phyloP scores from a whole-genome alignment of 176 grass and related monocot genomes.

The Rhynchospora tenuis region DNA sequence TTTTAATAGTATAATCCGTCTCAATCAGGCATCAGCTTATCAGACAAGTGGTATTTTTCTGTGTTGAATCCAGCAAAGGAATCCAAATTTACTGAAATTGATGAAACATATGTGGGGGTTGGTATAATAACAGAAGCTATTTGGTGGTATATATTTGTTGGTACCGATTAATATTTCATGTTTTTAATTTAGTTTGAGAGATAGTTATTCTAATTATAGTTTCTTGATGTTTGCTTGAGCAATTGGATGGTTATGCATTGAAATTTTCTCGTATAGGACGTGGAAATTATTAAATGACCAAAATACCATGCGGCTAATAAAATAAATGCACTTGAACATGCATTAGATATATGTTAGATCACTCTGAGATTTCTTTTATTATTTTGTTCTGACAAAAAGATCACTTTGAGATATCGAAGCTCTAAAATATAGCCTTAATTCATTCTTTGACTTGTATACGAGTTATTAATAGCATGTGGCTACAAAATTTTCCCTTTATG shows the following conservation, averaged over 20 bases:
- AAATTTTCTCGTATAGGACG: background rate
- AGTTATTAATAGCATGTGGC: background rate
- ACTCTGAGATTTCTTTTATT: slow-evolving; percentile 7
- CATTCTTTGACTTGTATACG: background rate
- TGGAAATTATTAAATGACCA: background rate
- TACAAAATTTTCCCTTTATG: background rate
- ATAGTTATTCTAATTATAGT: background rate
- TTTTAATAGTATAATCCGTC: background rate
- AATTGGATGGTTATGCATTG: background rate
- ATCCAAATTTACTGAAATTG: background rate
- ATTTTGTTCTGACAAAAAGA: slow-evolving; percentile 13
- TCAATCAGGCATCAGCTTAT: slow-evolving; percentile 9
- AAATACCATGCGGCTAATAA: background rate
- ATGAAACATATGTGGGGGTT: background rate
- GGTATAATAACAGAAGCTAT: background rate
- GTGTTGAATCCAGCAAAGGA: background rate
- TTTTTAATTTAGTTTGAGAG: background rate
- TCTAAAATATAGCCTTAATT: background rate
- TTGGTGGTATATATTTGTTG: background rate
- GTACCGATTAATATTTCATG: background rate
- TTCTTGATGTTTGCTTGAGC: background rate
- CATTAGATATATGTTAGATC: background rate
- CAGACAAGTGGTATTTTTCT: background rate
- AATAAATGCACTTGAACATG: background rate
- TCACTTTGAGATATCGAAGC: background rate